Base-by-base conservation (phyloP, 2,329 filamentous ascomycete genomes). In the Pyricularia grisea region DNA sequence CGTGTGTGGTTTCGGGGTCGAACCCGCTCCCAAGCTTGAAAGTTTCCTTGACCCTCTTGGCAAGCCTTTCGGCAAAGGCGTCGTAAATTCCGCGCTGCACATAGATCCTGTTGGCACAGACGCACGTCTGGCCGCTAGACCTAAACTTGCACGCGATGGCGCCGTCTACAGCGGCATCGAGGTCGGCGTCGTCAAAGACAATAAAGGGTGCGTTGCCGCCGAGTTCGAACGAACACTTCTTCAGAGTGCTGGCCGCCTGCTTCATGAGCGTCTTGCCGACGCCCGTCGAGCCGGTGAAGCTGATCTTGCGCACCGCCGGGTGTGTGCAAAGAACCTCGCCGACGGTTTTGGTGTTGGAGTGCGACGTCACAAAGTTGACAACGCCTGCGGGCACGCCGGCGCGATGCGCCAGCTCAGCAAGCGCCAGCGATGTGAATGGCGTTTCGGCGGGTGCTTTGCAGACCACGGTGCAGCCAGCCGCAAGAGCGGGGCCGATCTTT, bases 181-280 rank as follows among this genome's bases (percentile, higher is more conserved):
- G 81, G 76, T 98, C 92, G 25, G 94, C 92, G 75, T 98, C 94
- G 75, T 98, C 93, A 76, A 98, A 98, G 42, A 98, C 93, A 73
- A 98, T 97, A 77, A 97, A 97, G 1, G 94, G 94, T 0, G 94
- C 92, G 78, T 98, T 98, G 66, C 94, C 95, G 68, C 94, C 94
- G 1, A 98, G 90, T 78, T 98, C 94, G 78, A 97, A 91, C 0
- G 92, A 95, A 60, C 89, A 77, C 73, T 88, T 86, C 85, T 98
- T 98, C 73, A 97, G 71, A 0, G 93, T 97, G 60, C 87, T 85
- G 0, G 93, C 88, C 12, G 91, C 90, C 79, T 97, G 94, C 82
- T 92, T 91, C 93, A 97, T 97, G 68, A 99, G 87, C 7, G 90
- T 83, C 77, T 90, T 90, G 36, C 88, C 88, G 55, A 91, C 88